Evolutionary conservation across 306 rosid species (phyloP).

Genomic region (Dryas octopetala): DNA sequence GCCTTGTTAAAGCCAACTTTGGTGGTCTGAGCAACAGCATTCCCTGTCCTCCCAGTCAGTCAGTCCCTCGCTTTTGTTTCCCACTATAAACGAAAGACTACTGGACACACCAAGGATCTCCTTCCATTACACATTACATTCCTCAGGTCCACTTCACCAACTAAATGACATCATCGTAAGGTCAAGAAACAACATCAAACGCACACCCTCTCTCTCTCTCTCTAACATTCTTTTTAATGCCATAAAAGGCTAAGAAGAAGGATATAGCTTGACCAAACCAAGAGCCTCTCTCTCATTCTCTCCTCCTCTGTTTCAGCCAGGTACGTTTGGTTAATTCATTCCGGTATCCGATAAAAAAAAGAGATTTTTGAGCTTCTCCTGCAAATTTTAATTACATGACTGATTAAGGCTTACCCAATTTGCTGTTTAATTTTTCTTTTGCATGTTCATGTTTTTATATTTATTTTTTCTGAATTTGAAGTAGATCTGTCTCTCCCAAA

Average conservation of each 20-base stretch:
- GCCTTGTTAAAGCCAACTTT: neutral
- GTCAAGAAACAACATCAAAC: neutral
- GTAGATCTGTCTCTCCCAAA: conserved; percentile 15
- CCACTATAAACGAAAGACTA: neutral
- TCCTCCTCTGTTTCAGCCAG: neutral
- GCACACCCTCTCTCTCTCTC: neutral
- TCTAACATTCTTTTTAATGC: neutral
- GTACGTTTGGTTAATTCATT: conserved; percentile 2
- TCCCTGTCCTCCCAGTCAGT: too few relatives aligned
- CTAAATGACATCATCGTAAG: neutral
- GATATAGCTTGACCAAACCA: conserved; percentile 2
- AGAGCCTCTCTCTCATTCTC: neutral
- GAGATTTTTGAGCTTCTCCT: neutral
- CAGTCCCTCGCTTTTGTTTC: neutral
- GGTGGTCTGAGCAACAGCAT: neutral
- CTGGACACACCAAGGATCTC: too few relatives aligned
- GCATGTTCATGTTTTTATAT: neutral
- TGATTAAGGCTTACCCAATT: neutral
- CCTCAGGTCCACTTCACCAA: neutral
- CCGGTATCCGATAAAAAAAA: neutral
- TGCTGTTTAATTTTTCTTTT: neutral
- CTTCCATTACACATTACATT: too few relatives aligned
- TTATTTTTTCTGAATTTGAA: neutral
- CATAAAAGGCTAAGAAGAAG: neutral
- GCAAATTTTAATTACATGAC: neutral